A percentile compares a stretch with the other conserved stretches of the same genome.
Evolutionary conservation across 2,329 filamentous ascomycete genomes (phyloP).

Genomic region (Pyrenophora graminea): DNA sequence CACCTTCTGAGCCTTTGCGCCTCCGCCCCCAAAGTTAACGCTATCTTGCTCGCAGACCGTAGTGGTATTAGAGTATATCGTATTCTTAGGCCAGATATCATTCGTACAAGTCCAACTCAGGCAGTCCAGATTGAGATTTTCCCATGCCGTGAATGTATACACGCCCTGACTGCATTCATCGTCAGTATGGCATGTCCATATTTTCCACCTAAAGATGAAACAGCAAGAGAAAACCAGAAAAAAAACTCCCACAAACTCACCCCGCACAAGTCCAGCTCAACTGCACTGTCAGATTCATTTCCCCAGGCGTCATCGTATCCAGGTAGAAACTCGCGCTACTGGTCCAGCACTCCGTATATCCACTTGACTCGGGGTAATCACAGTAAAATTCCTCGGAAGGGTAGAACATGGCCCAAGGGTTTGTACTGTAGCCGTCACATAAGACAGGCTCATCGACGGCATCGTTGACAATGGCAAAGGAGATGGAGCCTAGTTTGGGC

Average conservation of each 20-base stretch:
- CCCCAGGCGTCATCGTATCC: constrained; percentile 2
- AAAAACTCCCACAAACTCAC: neutral
- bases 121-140: constrained; percentile 7
- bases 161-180: neutral
- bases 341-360: neutral
- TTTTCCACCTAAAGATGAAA: no score
- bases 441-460: neutral
- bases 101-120: constrained; percentile 12
- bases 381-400: constrained; percentile 3
- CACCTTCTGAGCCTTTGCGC: constrained; percentile 2
- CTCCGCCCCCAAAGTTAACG: neutral
- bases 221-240: neutral
- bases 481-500: constrained; percentile 4
- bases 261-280: constrained; percentile 15
- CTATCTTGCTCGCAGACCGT: neutral
- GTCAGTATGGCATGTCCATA: constrained; percentile 1
- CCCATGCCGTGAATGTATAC: constrained; percentile 1
- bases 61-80: constrained; percentile 1
- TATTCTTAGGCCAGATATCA: constrained; percentile 8
- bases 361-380: neutral
- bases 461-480: constrained; percentile 9
- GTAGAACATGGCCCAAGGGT: constrained; percentile 11
- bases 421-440: constrained; percentile 5
- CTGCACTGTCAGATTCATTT: constrained; percentile 5
- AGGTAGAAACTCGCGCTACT: constrained; percentile 5